Percentiles rank a stretch among this genome's conserved stretches.
These are phyloP conservation scores for Suillus americanus DNA, from an alignment of 768 basidiomycete genomes.

Conservation along the genomic window DNA sequence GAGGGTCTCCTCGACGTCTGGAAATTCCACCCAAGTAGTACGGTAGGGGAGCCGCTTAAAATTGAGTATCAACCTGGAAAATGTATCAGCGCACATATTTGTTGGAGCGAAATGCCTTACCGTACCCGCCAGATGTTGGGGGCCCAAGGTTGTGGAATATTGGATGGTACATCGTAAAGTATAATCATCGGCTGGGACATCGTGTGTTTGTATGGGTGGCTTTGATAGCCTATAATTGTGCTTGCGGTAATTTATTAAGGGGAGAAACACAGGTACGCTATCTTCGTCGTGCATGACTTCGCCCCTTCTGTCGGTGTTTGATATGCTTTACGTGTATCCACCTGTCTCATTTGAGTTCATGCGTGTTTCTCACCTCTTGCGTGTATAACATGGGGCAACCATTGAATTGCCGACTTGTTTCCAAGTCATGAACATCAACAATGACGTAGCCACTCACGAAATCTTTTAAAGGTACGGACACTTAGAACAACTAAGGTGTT, in stretches of 20 bases:
- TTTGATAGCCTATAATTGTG: not conserved
- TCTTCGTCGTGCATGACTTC: not conserved
- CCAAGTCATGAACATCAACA: not conserved
- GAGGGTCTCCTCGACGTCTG: slow-evolving; percentile 63
- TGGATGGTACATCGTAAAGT: slow-evolving; percentile 66
- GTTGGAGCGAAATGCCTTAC: slow-evolving; percentile 31
- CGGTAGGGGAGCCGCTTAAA: slow-evolving; percentile 70
- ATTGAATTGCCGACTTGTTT: not conserved
- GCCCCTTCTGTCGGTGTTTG: not conserved
- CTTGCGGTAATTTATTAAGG: slow-evolving; percentile 15
- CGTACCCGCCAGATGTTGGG: slow-evolving; percentile 75
- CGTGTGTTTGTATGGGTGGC: not conserved
- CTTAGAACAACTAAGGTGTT: not conserved
- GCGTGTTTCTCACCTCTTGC: not conserved
- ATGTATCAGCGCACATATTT: not conserved
- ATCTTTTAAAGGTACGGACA: not conserved
- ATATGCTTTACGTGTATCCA: slow-evolving; percentile 1
- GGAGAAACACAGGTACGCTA: not conserved
- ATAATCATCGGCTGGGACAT: slow-evolving; percentile 55
- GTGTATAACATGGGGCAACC: not conserved
- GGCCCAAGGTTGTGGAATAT: slow-evolving; percentile 67
- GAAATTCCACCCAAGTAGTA: slow-evolving; percentile 70
- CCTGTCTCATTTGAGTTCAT: not conserved
- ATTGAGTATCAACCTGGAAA: slow-evolving; percentile 68
- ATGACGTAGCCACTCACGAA: not conserved